These are phyloP conservation scores for Lonicera japonica DNA, from an alignment of 129 eudicot species.

Conservation along the genomic window DNA sequence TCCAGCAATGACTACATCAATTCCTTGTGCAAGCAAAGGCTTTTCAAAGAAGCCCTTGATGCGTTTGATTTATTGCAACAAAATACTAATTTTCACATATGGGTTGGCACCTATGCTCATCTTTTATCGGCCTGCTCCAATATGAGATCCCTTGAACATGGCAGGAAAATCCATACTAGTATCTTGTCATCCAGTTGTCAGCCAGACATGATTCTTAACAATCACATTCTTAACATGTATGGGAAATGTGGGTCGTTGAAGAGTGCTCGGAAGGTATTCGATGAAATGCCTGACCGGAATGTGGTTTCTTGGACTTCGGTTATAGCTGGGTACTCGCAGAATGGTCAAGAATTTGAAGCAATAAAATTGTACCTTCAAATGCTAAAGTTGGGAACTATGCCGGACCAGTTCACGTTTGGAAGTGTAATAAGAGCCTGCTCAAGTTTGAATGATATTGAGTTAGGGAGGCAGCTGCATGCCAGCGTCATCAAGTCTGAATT, in stretches of 20 bases:
- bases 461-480: conserved; percentile 38
- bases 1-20: conserved; percentile 27
- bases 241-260: conserved; percentile 37
- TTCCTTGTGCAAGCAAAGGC: conserved; percentile 34
- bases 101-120: conserved; percentile 27
- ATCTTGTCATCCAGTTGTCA: conserved; percentile 11
- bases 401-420: conserved; percentile 39
- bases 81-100: conserved; percentile 8
- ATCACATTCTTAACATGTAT: conserved; percentile 38
- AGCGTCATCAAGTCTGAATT: conserved; percentile 29
- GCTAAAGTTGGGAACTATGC: conserved; percentile 25
- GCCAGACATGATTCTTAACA: conserved; percentile 29
- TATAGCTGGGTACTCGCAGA: conserved; percentile 40
- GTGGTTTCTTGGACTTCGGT: conserved; percentile 41
- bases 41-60: conserved; percentile 22
- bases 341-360: conserved; percentile 28
- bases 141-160: conserved; percentile 27
- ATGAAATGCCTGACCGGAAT: conserved; percentile 29
- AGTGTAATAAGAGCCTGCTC: conserved; percentile 35
- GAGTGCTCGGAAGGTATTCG: conserved; percentile 32
- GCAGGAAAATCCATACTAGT: conserved; percentile 23
- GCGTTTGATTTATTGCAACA: conserved; percentile 20
- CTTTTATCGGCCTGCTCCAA: conserved; percentile 33
- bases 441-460: conserved; percentile 12
- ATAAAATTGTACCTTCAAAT: conserved; percentile 25